These are phyloP conservation scores for Fraxinus pennsylvanica DNA, from an alignment of 257 asterid species.

Conservation along the genomic window DNA sequence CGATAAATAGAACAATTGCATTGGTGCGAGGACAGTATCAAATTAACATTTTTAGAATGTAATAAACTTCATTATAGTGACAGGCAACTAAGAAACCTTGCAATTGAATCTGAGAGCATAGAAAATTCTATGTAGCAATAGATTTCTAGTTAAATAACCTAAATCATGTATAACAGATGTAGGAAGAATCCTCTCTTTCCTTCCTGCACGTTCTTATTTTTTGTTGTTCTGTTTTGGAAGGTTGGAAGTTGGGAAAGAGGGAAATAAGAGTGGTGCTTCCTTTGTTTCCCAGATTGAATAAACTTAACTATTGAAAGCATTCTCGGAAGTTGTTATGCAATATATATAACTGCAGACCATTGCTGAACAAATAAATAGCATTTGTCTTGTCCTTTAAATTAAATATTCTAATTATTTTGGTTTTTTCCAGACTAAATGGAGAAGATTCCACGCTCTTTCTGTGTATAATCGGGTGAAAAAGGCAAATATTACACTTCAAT, in stretches of 20 bases:
- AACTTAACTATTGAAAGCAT: background rate
- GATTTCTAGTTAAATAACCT: background rate
- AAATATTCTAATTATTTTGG: constrained; percentile 15
- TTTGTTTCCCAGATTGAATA: background rate
- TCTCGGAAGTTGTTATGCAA: constrained; percentile 9
- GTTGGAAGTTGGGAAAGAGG: background rate
- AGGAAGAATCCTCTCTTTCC: background rate
- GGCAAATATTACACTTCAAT: constrained; percentile 65
- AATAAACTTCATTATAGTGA: background rate
- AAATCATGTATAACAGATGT: background rate
- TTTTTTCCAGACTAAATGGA: constrained; percentile 70
- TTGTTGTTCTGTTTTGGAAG: background rate
- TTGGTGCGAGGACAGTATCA: background rate
- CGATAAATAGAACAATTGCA: background rate
- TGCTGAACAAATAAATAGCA: background rate
- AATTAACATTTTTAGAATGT: background rate
- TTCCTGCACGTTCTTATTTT: background rate
- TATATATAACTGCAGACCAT: background rate
- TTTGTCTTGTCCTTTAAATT: constrained; percentile 4
- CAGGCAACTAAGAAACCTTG: background rate
- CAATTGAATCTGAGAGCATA: background rate
- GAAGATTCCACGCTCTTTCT: constrained; percentile 64
- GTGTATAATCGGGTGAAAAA: constrained; percentile 57
- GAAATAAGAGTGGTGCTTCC: background rate
- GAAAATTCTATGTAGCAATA: background rate